Evolutionary conservation across 441 rosid genomes (phyloP), one percentile per base, ranked within the genome.

Genomic region (Populus hybrid): DNA sequence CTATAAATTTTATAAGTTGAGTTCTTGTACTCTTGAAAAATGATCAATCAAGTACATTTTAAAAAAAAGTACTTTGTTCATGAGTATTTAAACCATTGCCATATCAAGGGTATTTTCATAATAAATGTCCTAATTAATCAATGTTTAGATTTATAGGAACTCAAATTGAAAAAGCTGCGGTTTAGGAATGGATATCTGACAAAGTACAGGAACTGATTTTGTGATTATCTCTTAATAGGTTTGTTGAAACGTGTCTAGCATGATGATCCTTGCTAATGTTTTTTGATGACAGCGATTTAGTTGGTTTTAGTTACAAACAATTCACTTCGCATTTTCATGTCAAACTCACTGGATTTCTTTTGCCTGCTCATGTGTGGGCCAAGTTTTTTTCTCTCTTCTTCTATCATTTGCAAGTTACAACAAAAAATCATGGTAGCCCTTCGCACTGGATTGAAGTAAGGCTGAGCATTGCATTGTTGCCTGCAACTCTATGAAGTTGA

Each of bases 201-300:
- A 21, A n/a, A 59, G 11, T 61, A 8, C 14, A 21, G 11, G 66
- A 8, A 61, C 66, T 21, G 24, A 61, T 8, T 61, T 61, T 61
- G 12, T 61, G 26, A 61, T 10, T 23, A 61, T 61, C 26, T 61
- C 10, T 3, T 59, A 10, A 21, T 21, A 8, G 11, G 57, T 46
- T 46, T 46, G 57, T 40, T 70, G 30, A 68, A 71, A 63, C 35
- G 11, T 12, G 8, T 36, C 21, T 53, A 20, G 38, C 10, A 24
- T 14, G 16, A 69, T 75, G 72, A 30, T 57, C 76, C 32, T 24
- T 57, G 26, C 28, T 75, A 35, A 26, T 70, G 65, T 75, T 67
- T 75, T 67, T 26, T 14, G 30, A 20, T 53, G n/a, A 21, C 36
- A n/a, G 42, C 12, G 16, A 59, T n/a, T 57, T 59, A 9, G 64